Evolutionary conservation across 2,329 filamentous ascomycete species (phyloP).

Genomic region (Nemania sp.): DNA sequence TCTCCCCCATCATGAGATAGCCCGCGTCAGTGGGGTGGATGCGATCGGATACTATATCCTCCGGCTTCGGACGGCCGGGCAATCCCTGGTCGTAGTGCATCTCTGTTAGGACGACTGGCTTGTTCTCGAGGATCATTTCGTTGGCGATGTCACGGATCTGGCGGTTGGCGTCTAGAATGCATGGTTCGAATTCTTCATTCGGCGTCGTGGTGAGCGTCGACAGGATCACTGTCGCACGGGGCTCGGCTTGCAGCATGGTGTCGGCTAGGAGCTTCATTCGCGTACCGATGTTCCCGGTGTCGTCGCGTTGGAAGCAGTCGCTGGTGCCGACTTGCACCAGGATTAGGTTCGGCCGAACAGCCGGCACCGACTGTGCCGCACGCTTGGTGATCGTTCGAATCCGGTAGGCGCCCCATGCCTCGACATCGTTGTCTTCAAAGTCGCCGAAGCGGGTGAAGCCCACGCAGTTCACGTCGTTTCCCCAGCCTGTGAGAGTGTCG

Average conservation of each 20-base stretch:
- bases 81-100: constrained; percentile 38
- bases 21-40: constrained; percentile 39
- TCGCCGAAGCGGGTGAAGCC: constrained; percentile 39
- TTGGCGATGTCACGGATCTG: constrained; percentile 35
- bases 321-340: constrained; percentile 38
- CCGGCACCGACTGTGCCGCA: constrained; percentile 33
- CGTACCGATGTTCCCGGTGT: constrained; percentile 25
- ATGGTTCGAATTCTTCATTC: constrained; percentile 30
- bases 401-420: background rate
- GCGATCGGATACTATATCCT: constrained; percentile 35
- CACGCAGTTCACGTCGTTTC: constrained; percentile 37
- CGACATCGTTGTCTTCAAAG: constrained; percentile 17
- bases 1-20: constrained; percentile 39
- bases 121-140: constrained; percentile 33
- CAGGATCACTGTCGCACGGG: constrained; percentile 34
- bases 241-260: constrained; percentile 31
- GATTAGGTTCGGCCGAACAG: constrained; percentile 36
- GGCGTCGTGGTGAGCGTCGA: constrained; percentile 37
- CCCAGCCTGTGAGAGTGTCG: constrained; percentile 32
- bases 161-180: constrained; percentile 34
- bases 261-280: constrained; percentile 34
- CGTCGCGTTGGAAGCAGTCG: constrained; percentile 38
- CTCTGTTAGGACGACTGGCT: constrained; percentile 34
- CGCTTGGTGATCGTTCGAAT: constrained; percentile 24
- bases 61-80: constrained; percentile 27